phyloP scores from a whole-genome alignment of 768 basidiomycete species.

The Hortiboletus campestris region DNA sequence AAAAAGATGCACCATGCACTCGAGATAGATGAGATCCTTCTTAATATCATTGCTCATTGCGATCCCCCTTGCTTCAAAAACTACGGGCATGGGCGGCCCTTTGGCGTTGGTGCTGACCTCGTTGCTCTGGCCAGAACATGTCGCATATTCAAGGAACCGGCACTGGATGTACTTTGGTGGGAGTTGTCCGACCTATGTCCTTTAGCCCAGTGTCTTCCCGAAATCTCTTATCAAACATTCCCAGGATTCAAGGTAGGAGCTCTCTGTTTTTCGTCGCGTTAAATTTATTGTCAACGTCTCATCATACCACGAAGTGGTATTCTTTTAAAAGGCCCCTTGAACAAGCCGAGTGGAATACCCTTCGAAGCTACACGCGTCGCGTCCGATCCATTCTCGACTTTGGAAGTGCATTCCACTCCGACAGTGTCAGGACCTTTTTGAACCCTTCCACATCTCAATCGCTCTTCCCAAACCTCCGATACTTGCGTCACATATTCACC shows the following conservation, averaged over 20 bases:
- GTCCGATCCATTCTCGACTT: slow-evolving; percentile 3
- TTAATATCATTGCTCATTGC: slow-evolving; percentile 14
- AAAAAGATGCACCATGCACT: slow-evolving; percentile 3
- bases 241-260: slow-evolving; percentile 1
- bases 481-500: not conserved
- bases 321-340: slow-evolving; percentile 2
- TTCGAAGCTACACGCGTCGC: slow-evolving; percentile 6
- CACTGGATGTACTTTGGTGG: slow-evolving; percentile 17
- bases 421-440: not conserved
- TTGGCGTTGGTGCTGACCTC: slow-evolving; percentile 6
- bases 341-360: slow-evolving; percentile 1
- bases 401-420: not conserved
- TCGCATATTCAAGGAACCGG: slow-evolving; percentile 18
- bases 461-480: slow-evolving; percentile 1
- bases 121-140: slow-evolving; percentile 16
- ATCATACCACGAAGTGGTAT: not conserved
- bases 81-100: not conserved
- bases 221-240: not conserved
- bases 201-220: slow-evolving; percentile 11
- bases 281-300: not conserved
- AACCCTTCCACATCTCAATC: not conserved
- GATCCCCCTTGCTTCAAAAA: not conserved
- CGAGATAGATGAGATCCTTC: slow-evolving; percentile 8
- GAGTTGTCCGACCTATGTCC: slow-evolving; percentile 13
- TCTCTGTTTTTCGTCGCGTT: not conserved